phyloP scores from a whole-genome alignment of 169 alveolate genomes.

The Plasmodium ovale region DNA sequence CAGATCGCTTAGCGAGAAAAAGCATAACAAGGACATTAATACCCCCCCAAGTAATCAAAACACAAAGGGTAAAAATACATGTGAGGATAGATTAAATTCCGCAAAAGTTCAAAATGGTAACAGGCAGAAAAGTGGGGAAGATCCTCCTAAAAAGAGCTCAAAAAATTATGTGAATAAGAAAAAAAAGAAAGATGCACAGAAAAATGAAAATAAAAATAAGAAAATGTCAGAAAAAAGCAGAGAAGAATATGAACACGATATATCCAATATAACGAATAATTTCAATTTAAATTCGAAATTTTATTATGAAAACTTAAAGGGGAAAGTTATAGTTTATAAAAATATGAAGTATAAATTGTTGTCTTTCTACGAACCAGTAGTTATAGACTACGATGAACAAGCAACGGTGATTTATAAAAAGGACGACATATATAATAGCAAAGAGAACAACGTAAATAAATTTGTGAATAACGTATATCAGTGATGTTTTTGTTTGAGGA shows the following conservation, averaged over 20 bases:
- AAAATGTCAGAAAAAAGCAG: constrained; percentile 17
- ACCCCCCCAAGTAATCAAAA: not conserved
- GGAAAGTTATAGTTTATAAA: constrained; percentile 57
- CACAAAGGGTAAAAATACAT: not conserved
- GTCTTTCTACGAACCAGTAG: constrained; percentile 57
- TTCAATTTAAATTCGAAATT: constrained; percentile 39
- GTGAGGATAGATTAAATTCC: not conserved
- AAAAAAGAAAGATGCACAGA: constrained; percentile 22
- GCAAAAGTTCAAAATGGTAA: not conserved
- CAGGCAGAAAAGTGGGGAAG: not conserved
- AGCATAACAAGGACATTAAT: not conserved
- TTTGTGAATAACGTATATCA: constrained; percentile 75
- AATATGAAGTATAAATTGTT: constrained; percentile 34
- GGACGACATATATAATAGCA: constrained; percentile 67
- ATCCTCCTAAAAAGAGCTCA: not conserved
- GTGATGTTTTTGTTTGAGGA: not conserved
- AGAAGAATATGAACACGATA: constrained; percentile 55
- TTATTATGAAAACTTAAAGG: constrained; percentile 50
- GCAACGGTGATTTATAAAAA: constrained; percentile 75
- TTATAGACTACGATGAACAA: constrained; percentile 73
- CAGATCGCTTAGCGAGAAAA: not conserved
- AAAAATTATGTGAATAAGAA: constrained; percentile 9
- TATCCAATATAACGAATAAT: constrained; percentile 42
- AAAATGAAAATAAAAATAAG: constrained; percentile 13
- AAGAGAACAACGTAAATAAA: constrained; percentile 58